Conservation (phyloP, 805 yeast genomes). For the Saccharomyces jurei region DNA sequence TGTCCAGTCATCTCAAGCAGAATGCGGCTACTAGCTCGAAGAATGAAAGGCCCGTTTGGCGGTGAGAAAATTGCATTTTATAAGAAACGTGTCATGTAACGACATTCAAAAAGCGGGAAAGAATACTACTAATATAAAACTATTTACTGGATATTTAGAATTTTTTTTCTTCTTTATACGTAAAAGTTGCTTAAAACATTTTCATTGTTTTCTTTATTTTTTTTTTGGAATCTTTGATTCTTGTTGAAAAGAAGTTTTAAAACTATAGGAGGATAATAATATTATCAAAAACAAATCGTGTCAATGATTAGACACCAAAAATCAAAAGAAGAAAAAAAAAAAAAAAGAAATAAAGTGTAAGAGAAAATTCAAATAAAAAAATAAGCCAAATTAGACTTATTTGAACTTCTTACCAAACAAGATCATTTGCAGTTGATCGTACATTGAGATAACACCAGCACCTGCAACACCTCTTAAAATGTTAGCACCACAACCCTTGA, state of each 20-base stretch:
- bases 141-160: background rate
- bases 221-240: background rate
- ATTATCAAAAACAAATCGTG: conserved; percentile 1
- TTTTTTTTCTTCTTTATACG: background rate
- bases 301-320: background rate
- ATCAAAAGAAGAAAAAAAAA: background rate
- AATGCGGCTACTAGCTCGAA: background rate
- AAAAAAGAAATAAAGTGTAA: background rate
- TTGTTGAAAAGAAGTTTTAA: background rate
- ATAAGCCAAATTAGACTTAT: conserved; percentile 27
- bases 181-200: conserved; percentile 1
- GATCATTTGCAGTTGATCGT: conserved; percentile 94
- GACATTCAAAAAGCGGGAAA: background rate
- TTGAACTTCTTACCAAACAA: conserved; percentile 92
- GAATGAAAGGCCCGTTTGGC: conserved; percentile 11
- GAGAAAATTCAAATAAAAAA: background rate
- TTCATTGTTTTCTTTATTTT: background rate
- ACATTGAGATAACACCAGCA: conserved; percentile 98
- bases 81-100: background rate
- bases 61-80: conserved; percentile 1
- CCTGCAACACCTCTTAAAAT: conserved; percentile 99
- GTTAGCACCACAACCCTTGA: conserved; percentile 99
- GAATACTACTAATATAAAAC: background rate
- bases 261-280: background rate
- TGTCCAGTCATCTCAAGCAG: conserved; percentile 2